Percentiles rank a stretch among this genome's conserved stretches.
These are phyloP conservation scores for Thermochaetoides dissita DNA, from an alignment of 2,329 filamentous ascomycete species.

Conservation along the genomic window DNA sequence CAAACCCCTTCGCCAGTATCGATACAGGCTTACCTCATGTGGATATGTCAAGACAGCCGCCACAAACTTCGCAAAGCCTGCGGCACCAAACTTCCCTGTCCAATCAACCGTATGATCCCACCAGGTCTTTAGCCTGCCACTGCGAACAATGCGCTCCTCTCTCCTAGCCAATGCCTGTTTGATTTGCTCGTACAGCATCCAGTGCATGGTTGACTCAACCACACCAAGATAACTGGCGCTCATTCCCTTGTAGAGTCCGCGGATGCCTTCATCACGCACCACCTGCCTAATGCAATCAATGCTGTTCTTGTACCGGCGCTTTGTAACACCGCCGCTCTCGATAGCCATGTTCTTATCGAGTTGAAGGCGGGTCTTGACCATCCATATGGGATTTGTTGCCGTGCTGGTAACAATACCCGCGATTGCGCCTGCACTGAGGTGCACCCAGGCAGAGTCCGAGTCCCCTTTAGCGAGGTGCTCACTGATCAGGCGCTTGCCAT, in stretches of 20 bases:
- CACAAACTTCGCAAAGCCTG: constrained; percentile 72
- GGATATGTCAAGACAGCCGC: constrained; percentile 80
- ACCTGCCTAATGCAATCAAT: constrained; percentile 78
- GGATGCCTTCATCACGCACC: constrained; percentile 63
- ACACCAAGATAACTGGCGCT: constrained; percentile 86
- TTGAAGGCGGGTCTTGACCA: constrained; percentile 86
- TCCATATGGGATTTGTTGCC: constrained; percentile 90
- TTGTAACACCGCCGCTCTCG: constrained; percentile 36
- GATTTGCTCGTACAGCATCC: constrained; percentile 88
- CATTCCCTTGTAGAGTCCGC: constrained; percentile 77
- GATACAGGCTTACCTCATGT: constrained; percentile 55
- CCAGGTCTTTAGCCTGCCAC: constrained; percentile 47
- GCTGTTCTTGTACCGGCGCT: constrained; percentile 71
- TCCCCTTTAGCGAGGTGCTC: constrained; percentile 57
- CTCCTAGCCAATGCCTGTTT: constrained; percentile 58
- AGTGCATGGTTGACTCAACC: constrained; percentile 79
- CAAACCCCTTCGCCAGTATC: background rate
- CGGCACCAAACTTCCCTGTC: constrained; percentile 65
- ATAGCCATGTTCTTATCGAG: constrained; percentile 73
- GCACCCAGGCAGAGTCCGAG: constrained; percentile 55
- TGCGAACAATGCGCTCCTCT: constrained; percentile 41
- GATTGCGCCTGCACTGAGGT: constrained; percentile 59
- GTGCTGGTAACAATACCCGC: constrained; percentile 81
- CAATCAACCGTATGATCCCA: constrained; percentile 67
- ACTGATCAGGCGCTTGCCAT: constrained; percentile 71